Base-by-base conservation (phyloP, 2,329 filamentous ascomycete genomes). In the Epichloe uncinata region DNA sequence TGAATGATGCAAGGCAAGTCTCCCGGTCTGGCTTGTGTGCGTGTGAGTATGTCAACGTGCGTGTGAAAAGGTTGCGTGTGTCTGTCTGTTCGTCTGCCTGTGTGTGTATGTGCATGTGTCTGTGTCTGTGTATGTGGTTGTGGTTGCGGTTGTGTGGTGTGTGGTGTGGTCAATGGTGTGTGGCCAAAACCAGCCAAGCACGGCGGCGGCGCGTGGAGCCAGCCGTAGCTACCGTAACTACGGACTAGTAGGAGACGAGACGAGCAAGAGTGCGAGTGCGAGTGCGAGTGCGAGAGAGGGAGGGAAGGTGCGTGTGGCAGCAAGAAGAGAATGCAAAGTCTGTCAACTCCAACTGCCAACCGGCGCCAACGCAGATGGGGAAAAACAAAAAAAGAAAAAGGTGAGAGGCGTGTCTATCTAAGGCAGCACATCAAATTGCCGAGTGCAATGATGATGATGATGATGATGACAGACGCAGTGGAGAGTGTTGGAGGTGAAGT, bases 391-490 rank as follows among this genome's bases (percentile, higher is more conserved):
- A 30, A 45, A 9, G 13, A 47, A 42, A 42, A 46, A 37, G 13
- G n/a, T 15, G 33, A 30, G 33, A 37, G 44, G 9, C 49, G 44
- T 47, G 13, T 43, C 33, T 22, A 37, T 18, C 26, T 18, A 50
- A 12, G 6, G 20, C 44, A 22, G 44, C 13, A 47, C 18, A 42
- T 6, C 11, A 33, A 12, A 7, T 42, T 30, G 15, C 20, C 38
- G 20, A 5, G 49, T 42, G 38, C 49, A 50, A 36, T 15, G 44
- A 46, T 47, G 49, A 47, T 47, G 44, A 22, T 30, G 34, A 36
- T 15, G 44, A 46, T 47, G 49, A 47, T 47, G 44, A 22, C 37
- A 40, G 44, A 50, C 33, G 49, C 13, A 12, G 38, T 35, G 20
- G 11, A 26, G 47, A 16, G 20, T 33, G 6, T n/a, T 13, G 35